These are phyloP conservation scores for Pyracantha coccinea DNA, from an alignment of 331 rosid species.

Conservation along the genomic window DNA sequence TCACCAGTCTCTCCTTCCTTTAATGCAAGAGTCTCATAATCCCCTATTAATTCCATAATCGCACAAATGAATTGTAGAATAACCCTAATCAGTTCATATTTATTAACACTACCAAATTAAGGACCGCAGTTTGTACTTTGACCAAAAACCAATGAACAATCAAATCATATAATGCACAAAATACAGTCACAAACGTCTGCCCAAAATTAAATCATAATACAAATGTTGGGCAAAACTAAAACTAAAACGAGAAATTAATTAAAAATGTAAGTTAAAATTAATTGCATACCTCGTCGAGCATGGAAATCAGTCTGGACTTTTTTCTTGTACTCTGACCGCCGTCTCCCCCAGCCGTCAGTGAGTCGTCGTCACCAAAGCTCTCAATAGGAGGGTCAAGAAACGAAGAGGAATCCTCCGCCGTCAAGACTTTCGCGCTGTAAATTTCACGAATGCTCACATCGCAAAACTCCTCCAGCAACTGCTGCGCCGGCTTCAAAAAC, in stretches of 20 bases:
- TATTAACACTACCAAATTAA: neutral
- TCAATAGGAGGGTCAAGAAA: constrained; percentile 38
- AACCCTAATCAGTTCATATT: neutral
- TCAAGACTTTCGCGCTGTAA: constrained; percentile 10
- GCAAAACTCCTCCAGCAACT: constrained; percentile 56
- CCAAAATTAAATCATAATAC: neutral
- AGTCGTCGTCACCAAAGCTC: constrained; percentile 29
- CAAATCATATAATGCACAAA: neutral
- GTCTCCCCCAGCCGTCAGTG: constrained; percentile 17
- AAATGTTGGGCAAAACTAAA: neutral
- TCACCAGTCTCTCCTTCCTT: constrained; percentile 25
- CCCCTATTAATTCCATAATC: neutral
- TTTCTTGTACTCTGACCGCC: constrained; percentile 32
- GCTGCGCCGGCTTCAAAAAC: constrained; percentile 70
- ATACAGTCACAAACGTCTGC: constrained; percentile 5
- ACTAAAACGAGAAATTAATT: neutral
- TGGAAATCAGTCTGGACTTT: constrained; percentile 52
- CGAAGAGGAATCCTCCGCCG: constrained; percentile 20
- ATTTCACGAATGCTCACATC: constrained; percentile 31
- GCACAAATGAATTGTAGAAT: neutral
- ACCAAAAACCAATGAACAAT: neutral
- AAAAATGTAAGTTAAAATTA: neutral
- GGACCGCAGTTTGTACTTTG: neutral
- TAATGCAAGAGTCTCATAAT: constrained; percentile 35
- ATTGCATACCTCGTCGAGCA: constrained; percentile 71